These are phyloP conservation scores for Ophiostoma fasciatum DNA, from an alignment of 2,329 filamentous ascomycete species.

Conservation along the genomic window DNA sequence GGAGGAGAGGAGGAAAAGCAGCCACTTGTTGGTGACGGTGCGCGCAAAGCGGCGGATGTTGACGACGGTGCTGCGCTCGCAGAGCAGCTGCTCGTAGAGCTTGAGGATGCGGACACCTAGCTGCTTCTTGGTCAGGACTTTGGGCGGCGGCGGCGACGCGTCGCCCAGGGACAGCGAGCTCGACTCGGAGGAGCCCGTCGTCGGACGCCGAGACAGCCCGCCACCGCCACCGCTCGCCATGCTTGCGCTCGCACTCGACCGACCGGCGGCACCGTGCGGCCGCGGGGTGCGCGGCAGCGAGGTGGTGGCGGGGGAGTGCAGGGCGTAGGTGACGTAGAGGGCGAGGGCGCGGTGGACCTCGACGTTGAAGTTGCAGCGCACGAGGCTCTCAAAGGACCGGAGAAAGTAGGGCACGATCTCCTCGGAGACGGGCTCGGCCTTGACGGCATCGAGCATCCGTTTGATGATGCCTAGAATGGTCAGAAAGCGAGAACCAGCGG, in stretches of 20 bases:
- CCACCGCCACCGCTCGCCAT: slow-evolving; percentile 2
- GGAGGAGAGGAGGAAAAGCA: slow-evolving; percentile 80
- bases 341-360: slow-evolving; percentile 78
- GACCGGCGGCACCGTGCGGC: slow-evolving; percentile 13
- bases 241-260: slow-evolving; percentile 1
- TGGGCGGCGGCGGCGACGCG: slow-evolving; percentile 12
- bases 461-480: slow-evolving; percentile 61
- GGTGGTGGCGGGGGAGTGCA: slow-evolving; percentile 40
- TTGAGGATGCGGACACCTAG: slow-evolving; percentile 61
- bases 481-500: not conserved
- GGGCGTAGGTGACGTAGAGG: slow-evolving; percentile 82
- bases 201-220: not conserved
- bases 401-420: slow-evolving; percentile 65
- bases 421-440: slow-evolving; percentile 61
- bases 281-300: slow-evolving; percentile 36
- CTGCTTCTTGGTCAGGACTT: slow-evolving; percentile 46
- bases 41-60: slow-evolving; percentile 79
- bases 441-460: slow-evolving; percentile 76
- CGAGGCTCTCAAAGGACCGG: slow-evolving; percentile 60
- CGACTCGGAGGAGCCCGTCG: not conserved
- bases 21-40: slow-evolving; percentile 95
- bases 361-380: slow-evolving; percentile 66
- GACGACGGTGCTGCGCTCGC: slow-evolving; percentile 50
- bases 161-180: slow-evolving; percentile 7
- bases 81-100: slow-evolving; percentile 66